Percentiles rank a stretch among this genome's conserved stretches.
Evolutionary conservation across 2,329 filamentous ascomycete genomes (phyloP).

Genomic region (Hymenoscyphus fructigenus): DNA sequence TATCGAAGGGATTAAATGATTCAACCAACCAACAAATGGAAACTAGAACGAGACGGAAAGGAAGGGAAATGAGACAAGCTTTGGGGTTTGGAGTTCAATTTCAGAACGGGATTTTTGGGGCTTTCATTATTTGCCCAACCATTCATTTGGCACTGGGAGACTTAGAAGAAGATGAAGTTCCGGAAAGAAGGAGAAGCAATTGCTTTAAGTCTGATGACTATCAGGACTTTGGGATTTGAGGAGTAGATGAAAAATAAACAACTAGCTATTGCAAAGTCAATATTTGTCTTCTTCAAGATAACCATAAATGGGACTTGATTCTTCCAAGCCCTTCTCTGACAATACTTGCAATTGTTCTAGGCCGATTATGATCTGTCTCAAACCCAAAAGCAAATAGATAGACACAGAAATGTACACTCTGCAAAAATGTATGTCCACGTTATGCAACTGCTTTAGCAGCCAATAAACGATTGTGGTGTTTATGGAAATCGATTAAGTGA

Average conservation of each 20-base stretch:
- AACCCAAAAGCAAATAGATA: too few species aligned
- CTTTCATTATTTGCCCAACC: background rate
- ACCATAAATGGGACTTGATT: too few species aligned
- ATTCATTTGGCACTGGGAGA: background rate
- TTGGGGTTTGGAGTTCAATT: background rate
- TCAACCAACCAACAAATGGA: background rate
- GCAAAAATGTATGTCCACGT: too few species aligned
- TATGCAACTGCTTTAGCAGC: too few species aligned
- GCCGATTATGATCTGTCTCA: too few species aligned
- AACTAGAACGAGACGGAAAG: background rate
- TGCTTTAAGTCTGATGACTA: background rate
- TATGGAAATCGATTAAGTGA: too few species aligned
- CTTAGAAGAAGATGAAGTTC: background rate
- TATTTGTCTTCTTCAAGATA: too few species aligned
- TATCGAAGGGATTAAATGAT: conserved; percentile 28
- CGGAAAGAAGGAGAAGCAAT: background rate
- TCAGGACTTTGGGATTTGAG: background rate
- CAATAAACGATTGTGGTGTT: too few species aligned
- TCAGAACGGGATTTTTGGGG: background rate
- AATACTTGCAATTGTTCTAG: too few species aligned
- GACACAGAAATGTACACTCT: too few species aligned
- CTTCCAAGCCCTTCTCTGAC: too few species aligned
- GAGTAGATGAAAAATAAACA: background rate
- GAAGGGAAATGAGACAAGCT: background rate
- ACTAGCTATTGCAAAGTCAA: background rate